Conservation (phyloP, 2,329 filamentous ascomycete species). For the Colletotrichum acutatum region DNA sequence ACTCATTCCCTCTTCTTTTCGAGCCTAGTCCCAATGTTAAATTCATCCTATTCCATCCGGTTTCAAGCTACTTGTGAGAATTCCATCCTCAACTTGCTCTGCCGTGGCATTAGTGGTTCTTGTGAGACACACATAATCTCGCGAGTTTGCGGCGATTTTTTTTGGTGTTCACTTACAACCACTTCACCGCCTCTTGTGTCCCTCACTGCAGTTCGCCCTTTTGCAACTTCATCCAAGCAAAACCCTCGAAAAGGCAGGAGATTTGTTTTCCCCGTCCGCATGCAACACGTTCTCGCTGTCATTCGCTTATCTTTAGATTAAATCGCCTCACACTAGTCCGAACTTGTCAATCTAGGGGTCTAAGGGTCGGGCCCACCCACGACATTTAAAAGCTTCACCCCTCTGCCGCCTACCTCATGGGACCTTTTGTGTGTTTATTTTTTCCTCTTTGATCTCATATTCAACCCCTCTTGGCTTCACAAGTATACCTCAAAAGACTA, state of each 20-base stretch:
- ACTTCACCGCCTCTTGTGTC: background rate
- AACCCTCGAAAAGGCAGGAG: background rate
- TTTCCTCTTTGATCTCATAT: background rate
- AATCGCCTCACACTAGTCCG: conserved; percentile 27
- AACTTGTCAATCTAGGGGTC: conserved; percentile 12
- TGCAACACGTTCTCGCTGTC: background rate
- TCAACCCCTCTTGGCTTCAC: background rate
- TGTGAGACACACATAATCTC: background rate
- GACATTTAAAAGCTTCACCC: conserved; percentile 9
- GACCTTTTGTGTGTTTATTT: background rate
- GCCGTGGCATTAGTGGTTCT: background rate
- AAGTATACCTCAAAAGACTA: background rate
- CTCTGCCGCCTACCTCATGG: conserved; percentile 6
- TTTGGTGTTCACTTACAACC: background rate
- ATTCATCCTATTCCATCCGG: background rate
- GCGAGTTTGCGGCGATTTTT: background rate
- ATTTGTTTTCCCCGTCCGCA: background rate
- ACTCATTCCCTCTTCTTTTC: background rate
- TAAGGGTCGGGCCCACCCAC: conserved; percentile 20
- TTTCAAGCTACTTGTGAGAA: background rate
- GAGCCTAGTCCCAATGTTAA: background rate
- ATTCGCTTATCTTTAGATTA: conserved; percentile 16
- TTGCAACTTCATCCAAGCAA: background rate
- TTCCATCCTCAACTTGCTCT: background rate
- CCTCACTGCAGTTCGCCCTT: background rate